Conservation (phyloP, 2,329 filamentous ascomycete species). For the Zymoseptoria crescenta region DNA sequence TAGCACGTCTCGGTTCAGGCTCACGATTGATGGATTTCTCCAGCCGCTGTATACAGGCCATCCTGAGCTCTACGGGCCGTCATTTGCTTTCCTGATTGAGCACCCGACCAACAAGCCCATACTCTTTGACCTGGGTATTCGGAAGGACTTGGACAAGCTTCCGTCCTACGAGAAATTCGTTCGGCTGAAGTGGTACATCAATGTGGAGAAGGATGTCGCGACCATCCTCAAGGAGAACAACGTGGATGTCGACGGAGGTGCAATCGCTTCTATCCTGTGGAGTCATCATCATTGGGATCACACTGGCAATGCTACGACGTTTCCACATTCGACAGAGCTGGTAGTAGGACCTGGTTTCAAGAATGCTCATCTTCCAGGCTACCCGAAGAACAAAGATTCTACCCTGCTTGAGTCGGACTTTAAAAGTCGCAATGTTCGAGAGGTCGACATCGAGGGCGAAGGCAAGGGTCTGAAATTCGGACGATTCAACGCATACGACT, state of each 20-base stretch:
- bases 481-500: slow-evolving; percentile 44
- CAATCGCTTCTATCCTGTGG: slow-evolving; percentile 28
- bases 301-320: slow-evolving; percentile 35
- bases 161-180: slow-evolving; percentile 28
- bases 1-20: slow-evolving; percentile 28
- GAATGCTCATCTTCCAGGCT: slow-evolving; percentile 36
- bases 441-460: slow-evolving; percentile 31
- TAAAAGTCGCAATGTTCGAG: slow-evolving; percentile 30
- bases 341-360: slow-evolving; percentile 45
- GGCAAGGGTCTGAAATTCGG: slow-evolving; percentile 36
- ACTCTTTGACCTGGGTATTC: slow-evolving; percentile 42
- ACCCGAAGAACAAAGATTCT: slow-evolving; percentile 35
- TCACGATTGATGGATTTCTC: slow-evolving; percentile 28
- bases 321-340: slow-evolving; percentile 36
- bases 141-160: slow-evolving; percentile 40
- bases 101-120: slow-evolving; percentile 36
- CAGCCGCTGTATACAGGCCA: slow-evolving; percentile 35
- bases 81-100: slow-evolving; percentile 43
- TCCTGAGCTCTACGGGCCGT: slow-evolving; percentile 32
- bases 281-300: slow-evolving; percentile 33
- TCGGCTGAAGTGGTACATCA: slow-evolving; percentile 29
- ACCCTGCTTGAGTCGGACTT: slow-evolving; percentile 37
- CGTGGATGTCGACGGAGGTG: slow-evolving; percentile 31
- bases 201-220: slow-evolving; percentile 37
- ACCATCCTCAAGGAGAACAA: slow-evolving; percentile 36